phyloP scores from a whole-genome alignment of 805 yeast genomes.

The Candida bentonensis region DNA sequence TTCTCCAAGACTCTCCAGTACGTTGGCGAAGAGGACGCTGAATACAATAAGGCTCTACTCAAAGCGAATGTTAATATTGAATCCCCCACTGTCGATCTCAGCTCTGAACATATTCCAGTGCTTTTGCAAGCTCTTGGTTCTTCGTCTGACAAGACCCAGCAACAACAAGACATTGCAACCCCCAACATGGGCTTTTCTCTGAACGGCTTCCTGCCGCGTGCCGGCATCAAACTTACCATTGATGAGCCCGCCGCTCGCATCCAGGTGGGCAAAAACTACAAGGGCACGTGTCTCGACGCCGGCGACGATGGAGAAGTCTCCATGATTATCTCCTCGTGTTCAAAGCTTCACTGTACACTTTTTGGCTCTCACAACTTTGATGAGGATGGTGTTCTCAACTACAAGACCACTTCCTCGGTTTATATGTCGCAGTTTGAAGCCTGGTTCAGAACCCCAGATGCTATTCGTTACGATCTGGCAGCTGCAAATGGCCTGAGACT shows the following conservation, averaged over 20 bases:
- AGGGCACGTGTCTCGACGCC: conserved; percentile 1
- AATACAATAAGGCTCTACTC: conserved; percentile 15
- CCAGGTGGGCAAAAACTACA: conserved; percentile 10
- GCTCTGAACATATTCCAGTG: conserved; percentile 21
- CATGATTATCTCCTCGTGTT: conserved; percentile 18
- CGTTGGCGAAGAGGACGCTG: conserved; percentile 13
- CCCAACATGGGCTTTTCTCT: conserved; percentile 3
- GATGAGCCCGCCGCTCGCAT: conserved; percentile 23
- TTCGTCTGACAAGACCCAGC: background rate
- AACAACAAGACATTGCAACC: background rate
- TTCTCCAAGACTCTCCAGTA: conserved; percentile 22
- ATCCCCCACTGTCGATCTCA: conserved; percentile 26
- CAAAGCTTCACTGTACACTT: conserved; percentile 16
- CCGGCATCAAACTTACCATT: conserved; percentile 16
- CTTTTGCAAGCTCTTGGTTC: conserved; percentile 14
- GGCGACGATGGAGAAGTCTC: conserved; percentile 3
- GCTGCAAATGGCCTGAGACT: conserved; percentile 13
- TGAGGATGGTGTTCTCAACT: conserved; percentile 9
- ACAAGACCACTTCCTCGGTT: conserved; percentile 13
- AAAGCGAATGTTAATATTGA: conserved; percentile 20
- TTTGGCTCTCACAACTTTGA: conserved; percentile 17
- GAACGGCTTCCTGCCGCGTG: conserved; percentile 14
- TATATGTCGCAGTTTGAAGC: conserved; percentile 13
- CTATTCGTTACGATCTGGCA: conserved; percentile 16
- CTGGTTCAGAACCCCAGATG: conserved; percentile 19